Percentiles rank a stretch among this genome's conserved stretches.
phyloP scores from a whole-genome alignment of 1,284 basidiomycete species.

The Ganoderma lucidum region DNA sequence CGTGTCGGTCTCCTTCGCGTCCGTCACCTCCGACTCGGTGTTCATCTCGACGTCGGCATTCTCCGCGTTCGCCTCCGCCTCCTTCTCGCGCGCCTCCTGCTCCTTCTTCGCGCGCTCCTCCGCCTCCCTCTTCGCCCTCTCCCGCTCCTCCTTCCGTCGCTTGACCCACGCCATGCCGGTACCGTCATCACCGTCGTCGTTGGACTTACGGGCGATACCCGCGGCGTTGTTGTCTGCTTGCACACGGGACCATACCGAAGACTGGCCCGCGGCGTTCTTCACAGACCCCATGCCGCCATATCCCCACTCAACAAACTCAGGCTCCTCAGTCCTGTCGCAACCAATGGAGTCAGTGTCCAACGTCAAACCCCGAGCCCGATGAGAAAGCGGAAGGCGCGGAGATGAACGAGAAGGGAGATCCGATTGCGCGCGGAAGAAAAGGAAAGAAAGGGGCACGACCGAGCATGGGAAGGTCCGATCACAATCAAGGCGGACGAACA shows the following conservation, averaged over 20 bases:
- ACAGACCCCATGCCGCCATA: conserved; percentile 86
- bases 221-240: conserved; percentile 46
- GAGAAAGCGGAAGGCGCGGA: conserved; percentile 1
- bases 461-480: conserved; percentile 8
- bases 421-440: conserved; percentile 5
- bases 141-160: conserved; percentile 61
- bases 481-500: conserved; percentile 14
- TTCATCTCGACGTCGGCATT: conserved; percentile 30
- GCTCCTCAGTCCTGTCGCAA: conserved; percentile 48
- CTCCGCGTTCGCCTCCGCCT: conserved; percentile 24
- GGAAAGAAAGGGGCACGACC: neutral
- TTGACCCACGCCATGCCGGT: conserved; percentile 80
- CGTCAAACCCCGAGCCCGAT: conserved; percentile 1
- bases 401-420: conserved; percentile 12
- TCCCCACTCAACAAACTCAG: conserved; percentile 87
- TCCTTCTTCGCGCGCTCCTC: conserved; percentile 46
- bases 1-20: conserved; percentile 24
- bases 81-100: conserved; percentile 25
- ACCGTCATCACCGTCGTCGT: conserved; percentile 67
- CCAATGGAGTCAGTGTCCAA: conserved; percentile 7
- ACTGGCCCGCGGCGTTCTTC: conserved; percentile 36
- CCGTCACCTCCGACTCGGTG: conserved; percentile 26
- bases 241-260: conserved; percentile 33
- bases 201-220: conserved; percentile 39
- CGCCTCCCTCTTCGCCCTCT: conserved; percentile 50